These are phyloP conservation scores for Arthrocladium fulminans DNA, from an alignment of 2,329 filamentous ascomycete species.

Conservation along the genomic window DNA sequence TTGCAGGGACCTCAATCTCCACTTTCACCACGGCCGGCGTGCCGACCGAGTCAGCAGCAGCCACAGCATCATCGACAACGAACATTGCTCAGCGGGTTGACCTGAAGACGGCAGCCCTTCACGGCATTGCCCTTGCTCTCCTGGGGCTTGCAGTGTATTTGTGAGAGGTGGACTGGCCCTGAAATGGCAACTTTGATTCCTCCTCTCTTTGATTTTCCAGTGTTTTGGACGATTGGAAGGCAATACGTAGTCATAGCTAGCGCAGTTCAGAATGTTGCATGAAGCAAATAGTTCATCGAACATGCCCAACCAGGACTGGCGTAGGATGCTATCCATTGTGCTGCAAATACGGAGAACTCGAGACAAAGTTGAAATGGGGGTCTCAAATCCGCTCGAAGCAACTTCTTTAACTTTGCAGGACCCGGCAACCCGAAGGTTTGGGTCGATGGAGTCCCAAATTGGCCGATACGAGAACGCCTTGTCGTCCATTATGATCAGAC, in stretches of 20 bases:
- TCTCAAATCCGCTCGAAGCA: neutral
- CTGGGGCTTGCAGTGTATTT: constrained; percentile 3
- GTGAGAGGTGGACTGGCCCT: too few species aligned
- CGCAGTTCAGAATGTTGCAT: too few species aligned
- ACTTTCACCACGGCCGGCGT: neutral
- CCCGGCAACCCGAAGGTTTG: neutral
- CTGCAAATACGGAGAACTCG: neutral
- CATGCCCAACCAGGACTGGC: neutral
- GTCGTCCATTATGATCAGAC: too few species aligned
- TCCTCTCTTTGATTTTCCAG: too few species aligned
- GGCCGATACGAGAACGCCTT: too few species aligned
- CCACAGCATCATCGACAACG: neutral
- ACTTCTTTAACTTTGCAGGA: neutral
- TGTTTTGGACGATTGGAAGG: too few species aligned
- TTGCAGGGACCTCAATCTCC: constrained; percentile 6
- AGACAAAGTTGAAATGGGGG: neutral
- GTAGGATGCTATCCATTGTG: neutral
- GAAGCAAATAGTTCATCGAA: too few species aligned
- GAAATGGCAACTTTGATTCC: neutral
- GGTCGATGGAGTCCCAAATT: neutral
- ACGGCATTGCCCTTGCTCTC: neutral
- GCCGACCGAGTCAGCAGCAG: neutral
- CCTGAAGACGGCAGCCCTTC: neutral
- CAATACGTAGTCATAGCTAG: too few species aligned
- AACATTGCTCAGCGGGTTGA: neutral